These are phyloP conservation scores for Magnaporthiopsis incrustans DNA, from an alignment of 2,329 filamentous ascomycete species.

Conservation along the genomic window DNA sequence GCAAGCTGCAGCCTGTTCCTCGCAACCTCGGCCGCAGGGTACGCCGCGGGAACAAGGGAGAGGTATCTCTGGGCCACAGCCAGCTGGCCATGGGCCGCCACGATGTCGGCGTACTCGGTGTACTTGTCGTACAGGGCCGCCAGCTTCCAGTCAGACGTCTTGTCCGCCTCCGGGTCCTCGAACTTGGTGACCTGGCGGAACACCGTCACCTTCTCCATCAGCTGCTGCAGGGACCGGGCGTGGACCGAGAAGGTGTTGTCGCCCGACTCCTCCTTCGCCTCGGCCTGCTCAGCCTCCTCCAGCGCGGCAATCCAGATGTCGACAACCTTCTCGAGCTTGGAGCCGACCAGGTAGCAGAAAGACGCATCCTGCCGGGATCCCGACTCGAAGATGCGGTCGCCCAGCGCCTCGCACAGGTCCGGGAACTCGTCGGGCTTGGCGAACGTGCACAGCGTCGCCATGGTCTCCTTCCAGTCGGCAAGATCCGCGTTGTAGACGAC, in stretches of 20 bases:
- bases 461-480: constrained; percentile 90
- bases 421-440: constrained; percentile 86
- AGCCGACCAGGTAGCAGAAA: constrained; percentile 93
- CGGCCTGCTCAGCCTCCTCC: constrained; percentile 71
- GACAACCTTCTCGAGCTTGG: constrained; percentile 95
- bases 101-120: constrained; percentile 91
- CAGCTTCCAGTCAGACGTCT: constrained; percentile 81
- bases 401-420: constrained; percentile 88
- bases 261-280: constrained; percentile 57
- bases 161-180: constrained; percentile 64
- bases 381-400: constrained; percentile 79
- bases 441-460: constrained; percentile 93
- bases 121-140: constrained; percentile 87
- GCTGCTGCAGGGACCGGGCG: constrained; percentile 77
- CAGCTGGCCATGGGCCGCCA: constrained; percentile 82
- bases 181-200: constrained; percentile 95
- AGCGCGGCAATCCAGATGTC: constrained; percentile 89
- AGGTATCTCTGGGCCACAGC: constrained; percentile 85
- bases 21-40: constrained; percentile 80
- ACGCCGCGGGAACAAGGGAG: constrained; percentile 72
- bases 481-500: constrained; percentile 94
- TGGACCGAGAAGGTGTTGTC: constrained; percentile 90
- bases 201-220: constrained; percentile 96
- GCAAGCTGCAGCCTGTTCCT: constrained; percentile 79
- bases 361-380: constrained; percentile 75